A percentile compares a stretch with the other conserved stretches of the same genome.
Evolutionary conservation across 2,329 filamentous ascomycete species (phyloP).

Genomic region (Claviceps pazoutovae): DNA sequence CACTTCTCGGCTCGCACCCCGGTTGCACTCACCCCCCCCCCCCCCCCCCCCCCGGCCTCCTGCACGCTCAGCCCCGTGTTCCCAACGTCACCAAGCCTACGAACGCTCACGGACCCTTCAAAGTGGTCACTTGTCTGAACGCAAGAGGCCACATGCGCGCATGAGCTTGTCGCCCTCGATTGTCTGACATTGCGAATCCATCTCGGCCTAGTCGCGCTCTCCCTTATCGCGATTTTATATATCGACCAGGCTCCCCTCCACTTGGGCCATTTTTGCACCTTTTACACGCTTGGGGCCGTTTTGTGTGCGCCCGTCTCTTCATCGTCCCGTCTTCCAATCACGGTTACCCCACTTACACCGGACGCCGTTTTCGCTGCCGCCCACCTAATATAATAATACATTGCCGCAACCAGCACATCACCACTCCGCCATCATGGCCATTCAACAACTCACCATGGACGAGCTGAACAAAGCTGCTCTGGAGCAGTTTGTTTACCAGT

Average conservation of each 20-base stretch:
- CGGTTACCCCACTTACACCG: not conserved
- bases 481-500: constrained; percentile 66
- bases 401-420: not conserved
- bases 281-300: not conserved
- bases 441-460: constrained; percentile 31
- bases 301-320: not conserved
- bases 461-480: constrained; percentile 61
- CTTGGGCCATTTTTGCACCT: not conserved
- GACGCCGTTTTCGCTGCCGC: no score
- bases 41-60: not conserved
- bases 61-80: constrained; percentile 28
- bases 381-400: not conserved
- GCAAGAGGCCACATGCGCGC: constrained; percentile 18
- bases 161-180: constrained; percentile 9
- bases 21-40: not conserved
- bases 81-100: constrained; percentile 28
- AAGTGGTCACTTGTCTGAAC: constrained; percentile 15
- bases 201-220: constrained; percentile 5
- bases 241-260: constrained; percentile 1
- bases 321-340: not conserved
- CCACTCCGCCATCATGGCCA: constrained; percentile 28
- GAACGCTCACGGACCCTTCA: constrained; percentile 17
- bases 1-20: constrained; percentile 3
- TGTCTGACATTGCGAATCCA: constrained; percentile 9
- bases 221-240: constrained; percentile 8